A percentile compares a stretch with the other conserved stretches of the same genome.
These are phyloP conservation scores for Agrocybe pediades DNA, from an alignment of 768 basidiomycete genomes.

Conservation along the genomic window DNA sequence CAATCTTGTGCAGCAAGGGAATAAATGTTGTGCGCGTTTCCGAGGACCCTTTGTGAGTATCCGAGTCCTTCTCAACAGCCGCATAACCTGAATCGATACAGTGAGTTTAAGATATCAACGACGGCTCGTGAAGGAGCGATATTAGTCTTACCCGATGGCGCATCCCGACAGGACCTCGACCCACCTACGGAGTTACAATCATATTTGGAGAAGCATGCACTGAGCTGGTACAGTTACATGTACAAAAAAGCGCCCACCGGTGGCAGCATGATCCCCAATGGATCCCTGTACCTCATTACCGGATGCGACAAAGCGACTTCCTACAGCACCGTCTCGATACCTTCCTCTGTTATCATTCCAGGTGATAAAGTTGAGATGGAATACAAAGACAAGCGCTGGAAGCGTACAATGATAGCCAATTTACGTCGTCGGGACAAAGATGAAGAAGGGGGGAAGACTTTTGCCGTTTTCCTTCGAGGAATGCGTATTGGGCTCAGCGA, in stretches of 20 bases:
- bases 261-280: slow-evolving; percentile 14
- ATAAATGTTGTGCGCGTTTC: background rate
- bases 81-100: background rate
- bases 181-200: background rate
- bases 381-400: background rate
- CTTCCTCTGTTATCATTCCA: too few species aligned
- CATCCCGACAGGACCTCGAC: slow-evolving; percentile 10
- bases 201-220: slow-evolving; percentile 12
- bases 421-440: background rate
- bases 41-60: slow-evolving; percentile 3
- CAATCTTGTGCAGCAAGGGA: background rate
- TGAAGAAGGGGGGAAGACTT: background rate
- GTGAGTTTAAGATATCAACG: slow-evolving; percentile 5
- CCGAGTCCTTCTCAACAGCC: background rate
- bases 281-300: slow-evolving; percentile 7
- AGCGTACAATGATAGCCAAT: too few species aligned
- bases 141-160: slow-evolving; percentile 15
- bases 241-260: background rate
- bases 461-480: background rate
- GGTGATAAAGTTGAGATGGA: background rate
- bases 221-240: slow-evolving; percentile 11
- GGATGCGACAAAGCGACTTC: slow-evolving; percentile 8
- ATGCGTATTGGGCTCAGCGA: slow-evolving; percentile 2
- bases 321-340: background rate
- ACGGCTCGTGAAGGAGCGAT: slow-evolving; percentile 12